Evolutionary conservation across 2,329 filamentous ascomycete species (phyloP).

Genomic region (Chaetomiaceae sp.): DNA sequence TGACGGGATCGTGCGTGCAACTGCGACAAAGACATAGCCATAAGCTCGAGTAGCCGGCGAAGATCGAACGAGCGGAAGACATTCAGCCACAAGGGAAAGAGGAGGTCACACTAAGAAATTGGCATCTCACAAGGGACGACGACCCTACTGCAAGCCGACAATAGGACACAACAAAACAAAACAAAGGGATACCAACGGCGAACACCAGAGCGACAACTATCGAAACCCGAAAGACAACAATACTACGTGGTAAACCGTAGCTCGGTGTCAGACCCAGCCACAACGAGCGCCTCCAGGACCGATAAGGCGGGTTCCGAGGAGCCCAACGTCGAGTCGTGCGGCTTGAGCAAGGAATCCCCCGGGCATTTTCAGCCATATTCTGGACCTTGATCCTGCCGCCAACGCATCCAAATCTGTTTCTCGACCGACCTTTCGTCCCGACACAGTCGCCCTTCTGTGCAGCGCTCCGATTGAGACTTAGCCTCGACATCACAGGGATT

Average conservation of each 20-base stretch:
- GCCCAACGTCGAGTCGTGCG: no score
- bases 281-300: no score
- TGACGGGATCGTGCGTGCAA: constrained; percentile 4
- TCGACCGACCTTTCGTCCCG: background rate
- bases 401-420: no score
- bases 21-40: constrained; percentile 4
- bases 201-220: background rate
- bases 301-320: no score
- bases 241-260: no score
- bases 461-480: constrained; percentile 10
- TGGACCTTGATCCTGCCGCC: no score
- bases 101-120: background rate
- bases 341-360: no score
- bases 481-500: constrained; percentile 3
- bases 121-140: background rate
- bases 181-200: background rate
- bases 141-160: background rate
- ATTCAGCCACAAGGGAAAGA: constrained; percentile 6
- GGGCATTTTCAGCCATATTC: no score
- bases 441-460: background rate
- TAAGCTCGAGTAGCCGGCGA: background rate
- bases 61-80: background rate
- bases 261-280: no score
- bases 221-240: background rate
- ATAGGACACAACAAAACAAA: background rate